These are phyloP conservation scores for Triadica sebifera DNA, from an alignment of 345 rosid species.

Conservation along the genomic window DNA sequence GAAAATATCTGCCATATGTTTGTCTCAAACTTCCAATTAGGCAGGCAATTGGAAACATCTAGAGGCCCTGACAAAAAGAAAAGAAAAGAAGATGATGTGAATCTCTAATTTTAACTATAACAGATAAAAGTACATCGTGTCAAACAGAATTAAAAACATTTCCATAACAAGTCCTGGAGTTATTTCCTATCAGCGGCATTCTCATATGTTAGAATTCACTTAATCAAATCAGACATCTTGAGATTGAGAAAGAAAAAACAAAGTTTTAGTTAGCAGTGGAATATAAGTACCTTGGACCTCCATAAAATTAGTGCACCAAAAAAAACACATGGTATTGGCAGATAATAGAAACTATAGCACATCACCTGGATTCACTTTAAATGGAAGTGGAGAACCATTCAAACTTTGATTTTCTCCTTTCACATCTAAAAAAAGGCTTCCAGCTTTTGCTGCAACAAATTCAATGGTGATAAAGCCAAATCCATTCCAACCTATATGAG, in stretches of 20 bases:
- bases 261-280: not conserved
- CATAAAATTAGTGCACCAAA: not conserved
- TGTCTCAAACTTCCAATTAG: constrained; percentile 59
- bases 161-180: too few species aligned
- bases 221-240: too few species aligned
- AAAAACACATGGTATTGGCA: not conserved
- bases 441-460: constrained; percentile 50
- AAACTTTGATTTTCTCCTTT: constrained; percentile 52
- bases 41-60: constrained; percentile 59
- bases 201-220: too few species aligned
- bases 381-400: constrained; percentile 64
- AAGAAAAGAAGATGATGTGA: constrained; percentile 16
- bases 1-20: constrained; percentile 81
- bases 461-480: constrained; percentile 54
- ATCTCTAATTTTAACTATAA: not conserved
- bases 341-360: not conserved
- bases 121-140: not conserved
- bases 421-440: constrained; percentile 53
- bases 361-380: constrained; percentile 78
- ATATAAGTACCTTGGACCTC: not conserved
- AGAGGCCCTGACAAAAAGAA: constrained; percentile 63
- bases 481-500: constrained; percentile 50
- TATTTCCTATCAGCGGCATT: too few species aligned
- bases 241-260: not conserved
- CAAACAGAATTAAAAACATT: not conserved